These are phyloP conservation scores for Cyberlindnera sargentensis DNA, from an alignment of 805 yeast species.

Conservation along the genomic window DNA sequence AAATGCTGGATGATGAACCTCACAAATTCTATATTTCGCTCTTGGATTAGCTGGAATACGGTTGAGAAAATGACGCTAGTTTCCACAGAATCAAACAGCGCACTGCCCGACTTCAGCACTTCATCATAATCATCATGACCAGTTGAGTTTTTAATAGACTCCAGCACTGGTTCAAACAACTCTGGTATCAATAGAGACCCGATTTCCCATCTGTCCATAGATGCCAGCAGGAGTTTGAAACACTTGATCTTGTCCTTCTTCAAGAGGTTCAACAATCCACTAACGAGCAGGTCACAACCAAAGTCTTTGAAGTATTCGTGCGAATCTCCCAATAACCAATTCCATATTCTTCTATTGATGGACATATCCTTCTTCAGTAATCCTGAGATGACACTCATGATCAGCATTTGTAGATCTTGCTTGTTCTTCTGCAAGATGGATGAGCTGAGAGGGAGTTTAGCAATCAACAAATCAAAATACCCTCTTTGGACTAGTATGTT, in stretches of 20 bases:
- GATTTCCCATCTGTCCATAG: conserved; percentile 94
- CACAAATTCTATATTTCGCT: conserved; percentile 39
- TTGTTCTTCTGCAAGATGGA: conserved; percentile 44
- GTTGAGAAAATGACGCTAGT: conserved; percentile 71
- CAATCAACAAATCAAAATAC: conserved; percentile 70
- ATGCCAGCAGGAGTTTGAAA: conserved; percentile 57
- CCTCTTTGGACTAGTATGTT: conserved; percentile 80
- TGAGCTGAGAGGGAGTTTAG: conserved; percentile 60
- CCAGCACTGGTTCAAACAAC: conserved; percentile 59
- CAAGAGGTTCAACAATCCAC: conserved; percentile 48
- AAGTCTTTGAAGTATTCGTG: conserved; percentile 46
- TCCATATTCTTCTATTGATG: conserved; percentile 87
- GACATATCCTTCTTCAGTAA: conserved; percentile 89
- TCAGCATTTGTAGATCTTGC: conserved; percentile 49
- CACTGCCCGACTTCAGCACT: conserved; percentile 49
- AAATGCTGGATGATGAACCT: conserved; percentile 56
- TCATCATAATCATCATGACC: conserved; percentile 30
- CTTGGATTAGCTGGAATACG: conserved; percentile 37
- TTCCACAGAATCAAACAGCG: conserved; percentile 84
- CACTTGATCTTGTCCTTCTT: conserved; percentile 28
- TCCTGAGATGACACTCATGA: conserved; percentile 58
- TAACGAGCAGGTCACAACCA: conserved; percentile 44
- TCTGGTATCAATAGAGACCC: conserved; percentile 68
- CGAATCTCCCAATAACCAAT: conserved; percentile 85
- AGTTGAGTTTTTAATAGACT: conserved; percentile 33